Evolutionary conservation across 768 basidiomycete species (phyloP), one percentile per base, ranked within the genome.

Genomic region (Lyophyllum semitale): DNA sequence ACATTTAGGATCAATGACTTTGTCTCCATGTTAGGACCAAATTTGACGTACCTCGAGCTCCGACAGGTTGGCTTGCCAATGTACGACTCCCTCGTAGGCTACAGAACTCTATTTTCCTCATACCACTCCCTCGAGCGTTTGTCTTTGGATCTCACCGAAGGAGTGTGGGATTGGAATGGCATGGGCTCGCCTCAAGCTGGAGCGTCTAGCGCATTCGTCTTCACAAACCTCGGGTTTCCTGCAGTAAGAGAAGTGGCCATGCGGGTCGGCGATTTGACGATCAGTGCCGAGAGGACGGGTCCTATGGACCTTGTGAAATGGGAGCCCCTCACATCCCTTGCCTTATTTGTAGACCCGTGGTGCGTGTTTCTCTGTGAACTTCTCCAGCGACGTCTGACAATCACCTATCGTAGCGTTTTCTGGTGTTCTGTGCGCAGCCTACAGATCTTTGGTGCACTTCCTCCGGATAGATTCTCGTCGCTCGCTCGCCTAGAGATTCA

Each of bases 101-200:
- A 59, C n/a, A n/a, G 18, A 2, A 13, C 55, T 7, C n/a, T 37
- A 4, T 51, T 63, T 22, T 32, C 53, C 2, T 45, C 55, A 2
- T 65, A 51, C 22, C 35, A 41, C 20, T 40, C 53, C 18, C 54
- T 62, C 12, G 9, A 35, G 65, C n/a, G n/a, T n/a, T n/a, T n/a
- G n/a, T n/a, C n/a, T n/a, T n/a, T n/a, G n/a, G n/a, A n/a, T n/a
- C n/a, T n/a, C n/a, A n/a, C n/a, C n/a, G n/a, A n/a, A n/a, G n/a
- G n/a, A n/a, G n/a, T n/a, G n/a, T n/a, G n/a, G 65, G 63, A 66
- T 37, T 59, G 59, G 59, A 23, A 60, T 23, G 38, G 30, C 27
- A 1, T 4, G 0, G 61, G 61, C 12, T 58, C 63, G 1, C 63
- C 63, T 1, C 52, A 54, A 17, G 13, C 15, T 2, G 65, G 65